Conservation (phyloP, 2,329 filamentous ascomycete species). For the Fusarium heterosporum region DNA sequence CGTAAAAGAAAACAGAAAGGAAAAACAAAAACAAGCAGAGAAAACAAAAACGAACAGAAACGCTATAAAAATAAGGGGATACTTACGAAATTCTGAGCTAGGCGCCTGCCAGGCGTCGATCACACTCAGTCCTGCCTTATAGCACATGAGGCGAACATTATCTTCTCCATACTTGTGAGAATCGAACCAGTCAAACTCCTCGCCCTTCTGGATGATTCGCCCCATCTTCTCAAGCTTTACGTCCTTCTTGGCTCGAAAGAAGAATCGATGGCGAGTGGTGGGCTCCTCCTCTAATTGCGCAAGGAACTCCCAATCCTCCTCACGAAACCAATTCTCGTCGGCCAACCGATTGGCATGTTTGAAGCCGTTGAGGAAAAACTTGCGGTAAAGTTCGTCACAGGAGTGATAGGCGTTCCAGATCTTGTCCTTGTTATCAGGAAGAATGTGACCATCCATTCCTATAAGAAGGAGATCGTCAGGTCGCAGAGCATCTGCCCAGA, state of each 20-base stretch:
- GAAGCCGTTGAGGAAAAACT: conserved; percentile 57
- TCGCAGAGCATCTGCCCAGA: conserved; percentile 53
- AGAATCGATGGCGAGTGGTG: conserved; percentile 56
- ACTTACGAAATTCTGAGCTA: conserved; percentile 55
- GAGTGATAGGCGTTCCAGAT: conserved; percentile 57
- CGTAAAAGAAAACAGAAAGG: conserved; percentile 14
- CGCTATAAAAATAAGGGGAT: neutral
- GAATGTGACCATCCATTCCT: conserved; percentile 57
- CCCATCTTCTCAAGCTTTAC: conserved; percentile 45
- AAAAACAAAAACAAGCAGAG: neutral
- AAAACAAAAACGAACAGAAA: neutral
- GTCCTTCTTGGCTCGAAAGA: conserved; percentile 52
- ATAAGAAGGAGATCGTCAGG: conserved; percentile 53
- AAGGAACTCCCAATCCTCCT: conserved; percentile 55
- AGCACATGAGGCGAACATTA: conserved; percentile 55
- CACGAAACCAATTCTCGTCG: conserved; percentile 51
- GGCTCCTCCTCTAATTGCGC: conserved; percentile 53
- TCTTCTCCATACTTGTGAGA: conserved; percentile 56
- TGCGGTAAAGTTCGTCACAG: conserved; percentile 50
- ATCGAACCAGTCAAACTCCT: conserved; percentile 59
- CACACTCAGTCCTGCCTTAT: conserved; percentile 53
- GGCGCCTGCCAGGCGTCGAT: conserved; percentile 53
- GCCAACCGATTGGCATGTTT: conserved; percentile 53
- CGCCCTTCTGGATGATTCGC: conserved; percentile 47
- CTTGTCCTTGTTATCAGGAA: conserved; percentile 50